A percentile compares a stretch with the other conserved stretches of the same genome.
Evolutionary conservation across 345 rosid species (phyloP).

Genomic region (Carallia pectinifolia): DNA sequence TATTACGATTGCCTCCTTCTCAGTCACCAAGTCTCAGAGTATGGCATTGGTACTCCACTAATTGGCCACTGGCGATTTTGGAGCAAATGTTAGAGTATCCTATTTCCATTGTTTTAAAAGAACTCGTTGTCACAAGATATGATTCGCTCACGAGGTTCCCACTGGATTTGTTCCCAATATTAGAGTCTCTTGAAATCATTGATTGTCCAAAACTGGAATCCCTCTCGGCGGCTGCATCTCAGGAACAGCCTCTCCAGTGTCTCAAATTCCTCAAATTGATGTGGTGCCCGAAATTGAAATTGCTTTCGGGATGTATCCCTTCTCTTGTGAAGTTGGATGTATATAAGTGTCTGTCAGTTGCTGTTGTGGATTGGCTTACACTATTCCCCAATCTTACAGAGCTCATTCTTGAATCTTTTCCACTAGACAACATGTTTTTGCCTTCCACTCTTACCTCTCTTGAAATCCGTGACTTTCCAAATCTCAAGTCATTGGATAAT

Average conservation of each 20-base stretch:
- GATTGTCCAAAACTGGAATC: constrained; percentile 1
- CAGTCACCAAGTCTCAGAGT: too few relatives aligned
- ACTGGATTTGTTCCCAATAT: not conserved
- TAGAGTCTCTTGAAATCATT: not conserved
- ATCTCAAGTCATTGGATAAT: not conserved
- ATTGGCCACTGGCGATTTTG: not conserved
- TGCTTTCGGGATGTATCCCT: too few relatives aligned
- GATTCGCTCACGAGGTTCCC: constrained; percentile 1
- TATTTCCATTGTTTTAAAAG: not conserved
- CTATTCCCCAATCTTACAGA: too few relatives aligned
- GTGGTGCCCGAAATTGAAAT: too few relatives aligned
- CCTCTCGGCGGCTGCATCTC: not conserved
- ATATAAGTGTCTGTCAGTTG: too few relatives aligned
- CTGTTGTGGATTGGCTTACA: too few relatives aligned
- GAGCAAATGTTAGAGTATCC: not conserved
- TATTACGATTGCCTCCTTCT: not conserved
- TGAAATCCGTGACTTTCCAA: constrained; percentile 4
- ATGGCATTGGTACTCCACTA: not conserved
- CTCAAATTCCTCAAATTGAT: too few relatives aligned
- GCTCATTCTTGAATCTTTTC: not conserved
- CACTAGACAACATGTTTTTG: not conserved
- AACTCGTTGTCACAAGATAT: not conserved
- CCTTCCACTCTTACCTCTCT: constrained; percentile 4
- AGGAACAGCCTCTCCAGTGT: too few relatives aligned
- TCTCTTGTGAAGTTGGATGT: too few relatives aligned